phyloP scores from a whole-genome alignment of 2,329 filamentous ascomycete genomes.

The Lachnellula occidentalis region DNA sequence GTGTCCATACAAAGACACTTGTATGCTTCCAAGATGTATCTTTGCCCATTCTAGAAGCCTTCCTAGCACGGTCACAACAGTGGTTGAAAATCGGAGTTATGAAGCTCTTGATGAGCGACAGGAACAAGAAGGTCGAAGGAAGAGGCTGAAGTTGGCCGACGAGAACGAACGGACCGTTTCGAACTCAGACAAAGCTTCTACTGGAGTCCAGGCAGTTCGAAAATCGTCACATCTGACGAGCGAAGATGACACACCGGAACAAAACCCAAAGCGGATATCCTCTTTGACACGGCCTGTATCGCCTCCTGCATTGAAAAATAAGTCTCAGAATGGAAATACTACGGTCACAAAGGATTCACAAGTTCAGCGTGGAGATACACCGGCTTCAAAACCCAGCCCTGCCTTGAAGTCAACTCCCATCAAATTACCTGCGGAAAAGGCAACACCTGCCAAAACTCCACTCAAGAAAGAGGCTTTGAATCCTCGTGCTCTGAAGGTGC shows the following conservation, averaged over 20 bases:
- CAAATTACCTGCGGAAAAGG: constrained; percentile 4
- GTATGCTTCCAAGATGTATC: constrained; percentile 30
- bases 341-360: background rate
- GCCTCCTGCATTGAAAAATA: constrained; percentile 1
- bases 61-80: background rate
- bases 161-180: constrained; percentile 3
- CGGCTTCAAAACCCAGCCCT: constrained; percentile 8
- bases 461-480: constrained; percentile 53
- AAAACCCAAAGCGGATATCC: background rate
- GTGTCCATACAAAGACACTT: constrained; percentile 29
- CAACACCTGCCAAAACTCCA: constrained; percentile 13
- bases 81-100: background rate
- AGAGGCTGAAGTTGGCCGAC: constrained; percentile 28
- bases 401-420: constrained; percentile 6
- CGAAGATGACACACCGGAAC: background rate
- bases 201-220: background rate
- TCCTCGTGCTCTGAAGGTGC: constrained; percentile 56
- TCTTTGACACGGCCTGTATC: constrained; percentile 1
- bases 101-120: background rate
- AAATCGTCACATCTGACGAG: background rate
- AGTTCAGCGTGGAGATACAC: constrained; percentile 2
- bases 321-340: constrained; percentile 8
- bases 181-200: background rate
- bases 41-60: constrained; percentile 24
- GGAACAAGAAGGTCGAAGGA: constrained; percentile 31